Percentiles rank a stretch among this genome's conserved stretches.
phyloP scores from a whole-genome alignment of 495 filamentous ascomycete species.

The Talaromyces adpressus region DNA sequence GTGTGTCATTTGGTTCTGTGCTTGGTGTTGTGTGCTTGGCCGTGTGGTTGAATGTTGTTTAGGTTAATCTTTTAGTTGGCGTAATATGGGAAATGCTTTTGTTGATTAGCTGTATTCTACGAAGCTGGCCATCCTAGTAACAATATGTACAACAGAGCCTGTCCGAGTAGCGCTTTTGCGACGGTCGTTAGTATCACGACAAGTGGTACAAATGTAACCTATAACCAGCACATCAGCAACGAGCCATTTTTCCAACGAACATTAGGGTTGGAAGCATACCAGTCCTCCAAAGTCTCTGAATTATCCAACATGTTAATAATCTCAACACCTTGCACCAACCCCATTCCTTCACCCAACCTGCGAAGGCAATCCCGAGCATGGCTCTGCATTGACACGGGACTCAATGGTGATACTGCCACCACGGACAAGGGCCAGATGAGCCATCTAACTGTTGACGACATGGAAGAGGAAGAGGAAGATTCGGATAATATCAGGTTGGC shows the following conservation, averaged over 20 bases:
- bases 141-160: too few relatives aligned
- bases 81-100: background rate
- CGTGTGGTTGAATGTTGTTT: background rate
- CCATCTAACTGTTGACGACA: background rate
- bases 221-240: background rate
- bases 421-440: background rate
- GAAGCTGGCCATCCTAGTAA: too few relatives aligned
- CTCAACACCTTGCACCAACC: background rate
- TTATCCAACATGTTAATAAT: slow-evolving; percentile 1
- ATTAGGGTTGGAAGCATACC: background rate
- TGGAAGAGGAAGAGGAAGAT: background rate
- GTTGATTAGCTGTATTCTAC: too few relatives aligned
- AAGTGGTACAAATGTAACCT: slow-evolving; percentile 2
- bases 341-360: background rate
- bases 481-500: background rate
- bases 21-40: background rate
- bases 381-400: background rate
- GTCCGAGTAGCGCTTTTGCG: too few relatives aligned
- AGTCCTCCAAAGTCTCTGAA: background rate
- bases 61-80: background rate
- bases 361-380: background rate
- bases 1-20: background rate
- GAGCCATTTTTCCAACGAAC: background rate
- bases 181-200: background rate
- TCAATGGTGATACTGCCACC: background rate